Conservation (phyloP, 2,329 filamentous ascomycete species). For the Fusarium denticulatum region DNA sequence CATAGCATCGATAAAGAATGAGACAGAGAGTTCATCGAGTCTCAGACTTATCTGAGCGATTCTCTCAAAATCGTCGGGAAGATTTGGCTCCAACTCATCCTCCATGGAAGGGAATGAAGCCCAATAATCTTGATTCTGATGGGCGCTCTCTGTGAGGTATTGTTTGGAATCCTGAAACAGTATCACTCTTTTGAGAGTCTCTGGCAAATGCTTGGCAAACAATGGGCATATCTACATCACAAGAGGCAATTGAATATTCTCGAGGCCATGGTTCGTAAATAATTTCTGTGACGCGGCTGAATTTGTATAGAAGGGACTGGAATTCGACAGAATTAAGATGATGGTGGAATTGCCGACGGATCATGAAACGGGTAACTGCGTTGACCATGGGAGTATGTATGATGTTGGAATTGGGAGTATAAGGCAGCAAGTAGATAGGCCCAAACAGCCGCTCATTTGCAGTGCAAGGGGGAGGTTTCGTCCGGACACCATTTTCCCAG, state of each 20-base stretch:
- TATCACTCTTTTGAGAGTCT: not conserved
- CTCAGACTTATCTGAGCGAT: not conserved
- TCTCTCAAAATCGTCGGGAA: not conserved
- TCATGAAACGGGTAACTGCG: not conserved
- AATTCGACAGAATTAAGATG: not conserved
- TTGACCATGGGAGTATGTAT: not conserved
- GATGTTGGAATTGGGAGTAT: not conserved
- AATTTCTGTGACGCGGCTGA: not conserved
- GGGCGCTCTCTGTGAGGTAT: not conserved
- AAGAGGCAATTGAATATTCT: not conserved
- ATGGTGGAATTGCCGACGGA: conserved; percentile 7
- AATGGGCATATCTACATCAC: too few species aligned
- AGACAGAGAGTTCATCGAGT: not conserved
- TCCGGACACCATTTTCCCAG: not conserved
- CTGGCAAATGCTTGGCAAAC: not conserved
- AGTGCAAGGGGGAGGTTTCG: not conserved
- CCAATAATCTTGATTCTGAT: not conserved
- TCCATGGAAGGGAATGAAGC: too few species aligned
- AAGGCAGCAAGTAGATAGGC: not conserved
- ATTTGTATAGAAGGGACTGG: not conserved
- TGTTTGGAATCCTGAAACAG: not conserved
- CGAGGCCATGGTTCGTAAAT: not conserved
- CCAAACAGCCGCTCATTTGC: not conserved
- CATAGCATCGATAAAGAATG: not conserved
- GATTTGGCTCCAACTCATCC: not conserved